Conservation (phyloP, 2,329 filamentous ascomycete genomes). For the Hypocrella siamensis region DNA sequence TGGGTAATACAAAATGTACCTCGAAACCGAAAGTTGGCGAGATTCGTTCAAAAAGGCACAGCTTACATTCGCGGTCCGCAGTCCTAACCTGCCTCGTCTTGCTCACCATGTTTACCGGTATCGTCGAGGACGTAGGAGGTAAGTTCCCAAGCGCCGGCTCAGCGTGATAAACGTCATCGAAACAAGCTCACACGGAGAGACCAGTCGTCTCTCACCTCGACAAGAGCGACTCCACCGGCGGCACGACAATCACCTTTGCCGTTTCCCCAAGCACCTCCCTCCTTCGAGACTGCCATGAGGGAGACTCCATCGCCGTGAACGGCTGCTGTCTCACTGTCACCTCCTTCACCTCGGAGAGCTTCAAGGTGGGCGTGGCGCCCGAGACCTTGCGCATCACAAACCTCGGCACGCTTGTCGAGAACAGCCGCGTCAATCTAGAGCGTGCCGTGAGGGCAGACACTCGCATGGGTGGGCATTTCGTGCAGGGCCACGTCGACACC, state of each 20-base stretch:
- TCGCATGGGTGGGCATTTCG: slow-evolving; percentile 95
- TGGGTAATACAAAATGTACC: no score
- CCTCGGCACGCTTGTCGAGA: slow-evolving; percentile 55
- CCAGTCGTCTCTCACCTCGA: slow-evolving; percentile 76
- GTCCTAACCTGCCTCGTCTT: neutral
- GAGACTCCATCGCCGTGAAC: slow-evolving; percentile 91
- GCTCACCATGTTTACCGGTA: slow-evolving; percentile 80
- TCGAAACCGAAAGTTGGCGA: no score
- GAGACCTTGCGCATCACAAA: slow-evolving; percentile 94
- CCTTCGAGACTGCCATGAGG: slow-evolving; percentile 67
- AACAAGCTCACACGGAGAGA: slow-evolving; percentile 6
- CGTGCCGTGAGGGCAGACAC: slow-evolving; percentile 80
- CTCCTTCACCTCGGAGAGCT: slow-evolving; percentile 34
- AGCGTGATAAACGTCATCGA: neutral
- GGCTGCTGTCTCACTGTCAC: slow-evolving; percentile 90
- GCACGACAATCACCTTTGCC: slow-evolving; percentile 79
- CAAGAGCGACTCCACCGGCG: slow-evolving; percentile 65
- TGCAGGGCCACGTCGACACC: slow-evolving; percentile 94
- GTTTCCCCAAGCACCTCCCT: slow-evolving; percentile 53
- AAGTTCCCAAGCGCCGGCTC: slow-evolving; percentile 8
- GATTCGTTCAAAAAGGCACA: no score
- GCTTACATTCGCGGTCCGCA: no score
- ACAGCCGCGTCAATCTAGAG: slow-evolving; percentile 76
- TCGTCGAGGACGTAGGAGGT: slow-evolving; percentile 90
- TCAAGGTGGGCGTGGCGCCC: slow-evolving; percentile 88